These are phyloP conservation scores for Ogataea naganishii DNA, from an alignment of 805 yeast species.

Conservation along the genomic window DNA sequence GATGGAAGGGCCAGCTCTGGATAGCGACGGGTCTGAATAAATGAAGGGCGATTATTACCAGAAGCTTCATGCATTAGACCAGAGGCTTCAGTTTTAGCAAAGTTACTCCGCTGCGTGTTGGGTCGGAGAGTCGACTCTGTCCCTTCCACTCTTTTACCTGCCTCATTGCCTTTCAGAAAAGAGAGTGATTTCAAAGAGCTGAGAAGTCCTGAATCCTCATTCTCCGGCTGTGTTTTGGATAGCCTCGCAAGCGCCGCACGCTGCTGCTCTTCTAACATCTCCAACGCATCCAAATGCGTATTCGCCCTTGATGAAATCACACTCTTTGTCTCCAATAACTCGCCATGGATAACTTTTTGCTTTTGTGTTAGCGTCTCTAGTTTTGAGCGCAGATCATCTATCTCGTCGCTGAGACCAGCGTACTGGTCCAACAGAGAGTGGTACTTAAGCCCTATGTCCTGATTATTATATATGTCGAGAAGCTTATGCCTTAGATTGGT, in stretches of 20 bases:
- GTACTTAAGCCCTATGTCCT: slow-evolving; percentile 34
- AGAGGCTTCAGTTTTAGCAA: too few relatives aligned
- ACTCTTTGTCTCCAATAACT: slow-evolving; percentile 37
- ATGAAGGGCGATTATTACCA: too few relatives aligned
- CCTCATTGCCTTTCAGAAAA: not conserved
- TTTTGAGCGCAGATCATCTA: slow-evolving; percentile 27
- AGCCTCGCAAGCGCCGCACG: slow-evolving; percentile 3
- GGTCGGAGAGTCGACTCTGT: too few relatives aligned
- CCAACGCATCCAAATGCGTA: slow-evolving; percentile 28
- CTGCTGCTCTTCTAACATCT: slow-evolving; percentile 12
- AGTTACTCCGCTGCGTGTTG: too few relatives aligned
- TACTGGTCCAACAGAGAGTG: slow-evolving; percentile 26
- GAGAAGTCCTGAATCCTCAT: not conserved
- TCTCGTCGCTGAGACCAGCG: slow-evolving; percentile 26
- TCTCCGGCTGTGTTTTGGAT: slow-evolving; percentile 1
- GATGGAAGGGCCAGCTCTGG: too few relatives aligned
- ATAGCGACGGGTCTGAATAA: too few relatives aligned
- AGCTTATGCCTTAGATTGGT: slow-evolving; percentile 25
- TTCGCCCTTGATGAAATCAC: slow-evolving; percentile 40
- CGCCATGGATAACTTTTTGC: slow-evolving; percentile 25
- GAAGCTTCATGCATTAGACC: too few relatives aligned
- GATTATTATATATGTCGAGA: slow-evolving; percentile 29
- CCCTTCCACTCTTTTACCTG: too few relatives aligned
- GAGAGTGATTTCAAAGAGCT: not conserved
- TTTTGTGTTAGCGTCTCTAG: slow-evolving; percentile 25